Conservation (phyloP, 805 yeast genomes). For the Candida quercuum region DNA sequence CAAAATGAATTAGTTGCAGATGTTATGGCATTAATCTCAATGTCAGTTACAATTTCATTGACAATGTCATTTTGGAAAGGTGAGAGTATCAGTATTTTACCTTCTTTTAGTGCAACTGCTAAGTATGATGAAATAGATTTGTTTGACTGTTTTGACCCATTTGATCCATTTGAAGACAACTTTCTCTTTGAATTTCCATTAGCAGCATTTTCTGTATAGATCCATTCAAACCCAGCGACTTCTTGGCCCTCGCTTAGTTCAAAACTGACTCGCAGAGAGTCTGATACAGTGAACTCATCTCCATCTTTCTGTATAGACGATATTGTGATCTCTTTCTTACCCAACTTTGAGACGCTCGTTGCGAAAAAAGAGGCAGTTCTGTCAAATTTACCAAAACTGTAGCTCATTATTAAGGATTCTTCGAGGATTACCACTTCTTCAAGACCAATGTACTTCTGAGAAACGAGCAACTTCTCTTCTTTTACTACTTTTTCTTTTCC, state of each 20-base stretch:
- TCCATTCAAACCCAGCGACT: constrained; percentile 35
- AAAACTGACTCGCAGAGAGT: constrained; percentile 25
- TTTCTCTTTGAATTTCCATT: constrained; percentile 25
- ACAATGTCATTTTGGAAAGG: constrained; percentile 36
- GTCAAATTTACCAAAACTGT: constrained; percentile 21
- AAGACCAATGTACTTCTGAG: too few relatives aligned
- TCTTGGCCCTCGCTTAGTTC: constrained; percentile 38
- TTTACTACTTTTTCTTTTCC: not conserved
- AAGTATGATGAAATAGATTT: constrained; percentile 21
- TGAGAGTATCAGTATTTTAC: constrained; percentile 38
- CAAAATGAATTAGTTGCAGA: constrained; percentile 23
- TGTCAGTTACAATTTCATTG: constrained; percentile 29
- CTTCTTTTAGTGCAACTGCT: constrained; percentile 29
- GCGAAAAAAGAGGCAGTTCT: constrained; percentile 30
- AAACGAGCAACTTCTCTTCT: too few relatives aligned
- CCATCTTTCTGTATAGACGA: constrained; percentile 23
- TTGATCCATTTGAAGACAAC: constrained; percentile 6
- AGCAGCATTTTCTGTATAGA: constrained; percentile 10
- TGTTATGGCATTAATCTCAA: constrained; percentile 23
- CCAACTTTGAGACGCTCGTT: constrained; percentile 35
- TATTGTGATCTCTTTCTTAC: constrained; percentile 42
- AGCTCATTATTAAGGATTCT: constrained; percentile 2
- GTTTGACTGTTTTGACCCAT: constrained; percentile 14
- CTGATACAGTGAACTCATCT: constrained; percentile 14
- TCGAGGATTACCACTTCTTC: too few relatives aligned